Base-by-base conservation (phyloP, 1,284 basidiomycete genomes). In the Tilletia indica region DNA sequence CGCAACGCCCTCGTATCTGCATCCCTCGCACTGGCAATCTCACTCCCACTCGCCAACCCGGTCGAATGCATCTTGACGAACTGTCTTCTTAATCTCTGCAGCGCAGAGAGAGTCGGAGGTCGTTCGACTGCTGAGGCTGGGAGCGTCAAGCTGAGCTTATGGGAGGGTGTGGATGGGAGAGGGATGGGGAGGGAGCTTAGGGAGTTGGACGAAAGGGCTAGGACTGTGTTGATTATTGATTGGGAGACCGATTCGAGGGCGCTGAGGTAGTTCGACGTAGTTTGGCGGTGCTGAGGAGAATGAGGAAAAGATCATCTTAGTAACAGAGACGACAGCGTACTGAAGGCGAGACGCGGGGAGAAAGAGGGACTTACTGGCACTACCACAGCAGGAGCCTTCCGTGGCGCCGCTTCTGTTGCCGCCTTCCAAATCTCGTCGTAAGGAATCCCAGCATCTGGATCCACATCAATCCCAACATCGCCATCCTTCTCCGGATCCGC, bases 301-400 rank as follows among this genome's bases (percentile, higher is more conserved):
- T 36, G 39, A 68, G 34, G 14, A 19, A 16, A 2, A 31, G 47
- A 34, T 2, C 11, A 54, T n/a, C 47, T 64, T 69, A 25, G 73
- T 72, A 14, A 4, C 4, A 14, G 14, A 38, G 51, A 19, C 51
- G 16, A 8, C 6, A 54, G 25, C 12, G 51, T 31, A 8, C 8
- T 19, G 1, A 54, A 19, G 51, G 21, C 4, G 56, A 25, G 16
- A 0, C 1, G 25, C 25, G 25, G 25, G 25, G 25, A 31, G 25
- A 31, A 31, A 31, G 25, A 58, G 3, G 0, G 8, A 66, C 70
- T 68, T 48, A 71, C 67, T 4, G 89, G 87, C 51, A 91, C 89
- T 0, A 94, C 94, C 5, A 93, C 94, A 11, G 90, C 89, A 73
- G 94, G 97, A 0, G 95, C 81, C 25, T 93, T 92, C 83, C 92